Evolutionary conservation across 202 grass and related monocot genomes (phyloP), one percentile per base, ranked within the genome.

Genomic region (Tripidium arundinaceum): DNA sequence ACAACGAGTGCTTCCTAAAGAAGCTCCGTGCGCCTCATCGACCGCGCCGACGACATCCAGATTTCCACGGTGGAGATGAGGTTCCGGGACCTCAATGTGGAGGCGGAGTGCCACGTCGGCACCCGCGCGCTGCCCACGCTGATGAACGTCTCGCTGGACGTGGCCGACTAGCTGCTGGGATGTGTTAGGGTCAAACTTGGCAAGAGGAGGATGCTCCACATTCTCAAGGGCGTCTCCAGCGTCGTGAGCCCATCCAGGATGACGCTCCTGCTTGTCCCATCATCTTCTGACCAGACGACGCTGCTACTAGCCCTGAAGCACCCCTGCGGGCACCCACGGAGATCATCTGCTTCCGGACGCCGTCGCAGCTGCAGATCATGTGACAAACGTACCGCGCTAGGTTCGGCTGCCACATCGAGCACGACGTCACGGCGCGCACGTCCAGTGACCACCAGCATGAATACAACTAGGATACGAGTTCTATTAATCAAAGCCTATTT

Each of bases 391-490:
- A 98, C 82, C 25, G 83, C 8, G 62, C 81, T 13, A 64, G 77
- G 49, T 94, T 89, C 80, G 86, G 88, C 4, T 27, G 73, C 75
- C 24, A 81, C 68, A 80, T 89, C 12, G 95, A 98, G 83, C 90
- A 83, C 9, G 86, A 98, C 85, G 15, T 98, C 41, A 50, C 41
- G 9, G 77, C 27, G 15, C 79, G 88, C 19, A 39, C 88, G 19
- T 91, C 77, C 43, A 88, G 95, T 3, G 90, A 98, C 45, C 95
- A 98, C 62, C 88, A 91, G 86, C 92, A n/a, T n/a, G n/a, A n/a
- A n/a, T n/a, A n/a, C n/a, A n/a, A n/a, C n/a, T n/a, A n/a, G n/a
- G n/a, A n/a, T n/a, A n/a, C n/a, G n/a, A n/a, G n/a, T n/a, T n/a
- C n/a, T n/a, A n/a, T n/a, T n/a, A n/a, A n/a, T n/a, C n/a, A n/a